Percentiles rank a stretch among this genome's conserved stretches.
phyloP scores from a whole-genome alignment of 352 stramenopile species.

The Phytophthora aleatoria region DNA sequence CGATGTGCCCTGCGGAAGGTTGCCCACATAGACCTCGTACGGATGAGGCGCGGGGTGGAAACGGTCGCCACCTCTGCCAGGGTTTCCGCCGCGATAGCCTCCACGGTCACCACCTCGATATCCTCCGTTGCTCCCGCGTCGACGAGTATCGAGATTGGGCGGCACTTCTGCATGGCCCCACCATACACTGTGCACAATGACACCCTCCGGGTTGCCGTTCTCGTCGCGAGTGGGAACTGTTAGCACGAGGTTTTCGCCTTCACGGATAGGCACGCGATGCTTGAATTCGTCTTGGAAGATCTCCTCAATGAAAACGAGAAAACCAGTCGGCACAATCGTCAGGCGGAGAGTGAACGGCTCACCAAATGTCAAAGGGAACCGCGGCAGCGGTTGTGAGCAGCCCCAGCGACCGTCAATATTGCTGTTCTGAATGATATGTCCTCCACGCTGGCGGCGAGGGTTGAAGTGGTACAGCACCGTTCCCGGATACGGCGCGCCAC shows the following conservation, averaged over 20 bases:
- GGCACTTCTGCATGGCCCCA: constrained; percentile 81
- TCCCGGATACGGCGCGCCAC: constrained; percentile 67
- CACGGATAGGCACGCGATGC: constrained; percentile 82
- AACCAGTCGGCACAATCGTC: constrained; percentile 72
- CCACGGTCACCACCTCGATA: constrained; percentile 50
- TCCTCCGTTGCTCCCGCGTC: constrained; percentile 42
- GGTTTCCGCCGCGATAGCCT: constrained; percentile 37
- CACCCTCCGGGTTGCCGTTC: constrained; percentile 69
- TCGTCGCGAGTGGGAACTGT: constrained; percentile 79
- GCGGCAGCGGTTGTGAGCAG: constrained; percentile 63
- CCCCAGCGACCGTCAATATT: constrained; percentile 84
- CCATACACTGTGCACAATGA: constrained; percentile 84
- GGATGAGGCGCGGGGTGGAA: constrained; percentile 66
- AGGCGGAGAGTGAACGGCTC: constrained; percentile 80
- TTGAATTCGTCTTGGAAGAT: constrained; percentile 86
- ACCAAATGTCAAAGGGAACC: constrained; percentile 74
- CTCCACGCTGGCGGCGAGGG: constrained; percentile 62
- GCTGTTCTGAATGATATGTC: constrained; percentile 81
- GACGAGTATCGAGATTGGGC: constrained; percentile 65
- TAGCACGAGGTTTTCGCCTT: constrained; percentile 81
- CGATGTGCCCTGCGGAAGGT: constrained; percentile 80
- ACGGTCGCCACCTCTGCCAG: constrained; percentile 39
- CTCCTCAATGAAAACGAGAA: constrained; percentile 81
- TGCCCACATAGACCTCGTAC: constrained; percentile 85
- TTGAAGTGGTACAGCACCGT: constrained; percentile 88